A percentile compares a stretch with the other conserved stretches of the same genome.
Evolutionary conservation across 2,329 filamentous ascomycete genomes (phyloP).

Genomic region (Zasmidium angulare): DNA sequence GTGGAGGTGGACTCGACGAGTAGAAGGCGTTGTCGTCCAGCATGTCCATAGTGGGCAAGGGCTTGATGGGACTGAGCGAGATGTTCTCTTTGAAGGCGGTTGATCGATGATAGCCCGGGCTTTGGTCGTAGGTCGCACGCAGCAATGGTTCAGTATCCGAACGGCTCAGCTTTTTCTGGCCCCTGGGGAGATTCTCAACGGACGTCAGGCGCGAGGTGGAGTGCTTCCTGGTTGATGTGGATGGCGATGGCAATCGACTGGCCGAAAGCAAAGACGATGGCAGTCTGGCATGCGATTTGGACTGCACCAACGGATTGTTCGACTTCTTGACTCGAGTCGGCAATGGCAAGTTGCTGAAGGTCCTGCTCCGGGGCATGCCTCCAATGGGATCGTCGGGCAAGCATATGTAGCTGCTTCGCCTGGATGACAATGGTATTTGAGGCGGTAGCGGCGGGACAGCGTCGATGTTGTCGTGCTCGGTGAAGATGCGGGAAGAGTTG

Average conservation of each 20-base stretch:
- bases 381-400: constrained; percentile 34
- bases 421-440: constrained; percentile 10
- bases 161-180: constrained; percentile 26
- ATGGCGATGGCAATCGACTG: constrained; percentile 27
- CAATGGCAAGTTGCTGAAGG: constrained; percentile 38
- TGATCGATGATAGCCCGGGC: constrained; percentile 18
- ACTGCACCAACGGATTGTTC: constrained; percentile 21
- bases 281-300: constrained; percentile 29
- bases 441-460: constrained; percentile 11
- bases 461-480: constrained; percentile 1
- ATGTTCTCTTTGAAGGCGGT: constrained; percentile 37
- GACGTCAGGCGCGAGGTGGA: constrained; percentile 23
- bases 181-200: constrained; percentile 15
- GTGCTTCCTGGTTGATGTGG: constrained; percentile 26
- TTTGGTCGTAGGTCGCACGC: constrained; percentile 10
- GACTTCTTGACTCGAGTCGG: constrained; percentile 26
- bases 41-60: constrained; percentile 21
- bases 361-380: constrained; percentile 36
- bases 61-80: constrained; percentile 29
- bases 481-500: constrained; percentile 1
- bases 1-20: constrained; percentile 15
- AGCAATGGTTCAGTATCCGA: constrained; percentile 38
- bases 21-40: constrained; percentile 19
- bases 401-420: constrained; percentile 34
- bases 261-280: constrained; percentile 25